Evolutionary conservation across 2,329 filamentous ascomycete genomes (phyloP).

Genomic region (Didymella pomorum): DNA sequence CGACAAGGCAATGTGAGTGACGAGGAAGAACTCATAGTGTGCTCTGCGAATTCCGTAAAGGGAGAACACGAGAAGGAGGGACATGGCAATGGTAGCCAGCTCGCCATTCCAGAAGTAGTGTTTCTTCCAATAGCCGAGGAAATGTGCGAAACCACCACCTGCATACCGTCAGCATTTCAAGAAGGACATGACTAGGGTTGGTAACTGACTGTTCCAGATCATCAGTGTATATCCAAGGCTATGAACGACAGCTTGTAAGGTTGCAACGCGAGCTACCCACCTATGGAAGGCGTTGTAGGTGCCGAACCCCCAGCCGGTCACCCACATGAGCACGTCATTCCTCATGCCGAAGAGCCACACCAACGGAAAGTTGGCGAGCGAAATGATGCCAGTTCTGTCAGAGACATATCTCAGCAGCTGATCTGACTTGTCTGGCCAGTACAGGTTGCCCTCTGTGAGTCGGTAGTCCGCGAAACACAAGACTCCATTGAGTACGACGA

Average conservation of each 20-base stretch:
- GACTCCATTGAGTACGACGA: constrained; percentile 56
- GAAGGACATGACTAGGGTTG: not conserved
- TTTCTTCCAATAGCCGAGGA: constrained; percentile 47
- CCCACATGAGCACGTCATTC: constrained; percentile 71
- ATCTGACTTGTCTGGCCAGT: constrained; percentile 44
- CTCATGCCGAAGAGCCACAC: constrained; percentile 73
- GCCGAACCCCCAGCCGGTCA: constrained; percentile 73
- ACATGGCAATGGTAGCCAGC: constrained; percentile 56
- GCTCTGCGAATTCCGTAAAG: constrained; percentile 61
- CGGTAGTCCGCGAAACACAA: constrained; percentile 57
- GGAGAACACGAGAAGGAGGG: constrained; percentile 56
- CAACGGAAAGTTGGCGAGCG: constrained; percentile 69
- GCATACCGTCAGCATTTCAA: not conserved
- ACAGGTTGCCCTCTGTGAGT: constrained; percentile 57
- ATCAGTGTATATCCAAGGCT: constrained; percentile 66
- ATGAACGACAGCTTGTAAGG: constrained; percentile 69
- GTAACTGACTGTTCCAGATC: constrained; percentile 43
- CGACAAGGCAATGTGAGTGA: constrained; percentile 53
- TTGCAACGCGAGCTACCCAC: constrained; percentile 69
- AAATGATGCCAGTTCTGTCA: constrained; percentile 70
- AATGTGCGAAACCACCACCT: constrained; percentile 51
- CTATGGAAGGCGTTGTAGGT: constrained; percentile 74
- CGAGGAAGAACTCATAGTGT: constrained; percentile 56
- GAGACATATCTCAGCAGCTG: constrained; percentile 65
- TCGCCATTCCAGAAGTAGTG: constrained; percentile 63